phyloP scores from a whole-genome alignment of 202 grass and related monocot species.

The Musa balbisiana region DNA sequence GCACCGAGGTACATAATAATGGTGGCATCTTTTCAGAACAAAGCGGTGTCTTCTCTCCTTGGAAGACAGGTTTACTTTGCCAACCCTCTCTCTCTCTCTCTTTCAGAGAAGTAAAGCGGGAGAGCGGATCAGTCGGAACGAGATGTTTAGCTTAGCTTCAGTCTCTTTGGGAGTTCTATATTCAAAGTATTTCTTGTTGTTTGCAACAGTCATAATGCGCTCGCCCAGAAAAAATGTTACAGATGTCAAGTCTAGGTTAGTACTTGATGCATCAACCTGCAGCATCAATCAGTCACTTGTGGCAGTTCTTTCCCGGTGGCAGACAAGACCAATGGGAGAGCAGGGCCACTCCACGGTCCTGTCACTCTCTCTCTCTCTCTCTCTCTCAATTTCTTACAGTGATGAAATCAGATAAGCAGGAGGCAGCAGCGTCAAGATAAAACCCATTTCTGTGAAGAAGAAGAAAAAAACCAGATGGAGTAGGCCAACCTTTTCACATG shows the following conservation, averaged over 20 bases:
- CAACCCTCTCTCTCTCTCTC: too few relatives aligned
- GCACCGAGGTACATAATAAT: slow-evolving; percentile 1
- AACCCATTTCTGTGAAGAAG: neutral
- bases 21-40: slow-evolving; percentile 18
- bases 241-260: neutral
- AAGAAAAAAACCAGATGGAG: neutral
- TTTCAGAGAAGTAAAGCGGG: neutral
- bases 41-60: slow-evolving; percentile 5
- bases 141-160: neutral
- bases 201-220: neutral
- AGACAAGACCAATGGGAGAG: slow-evolving; percentile 5
- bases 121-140: neutral
- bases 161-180: neutral
- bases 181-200: slow-evolving; percentile 1
- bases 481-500: neutral
- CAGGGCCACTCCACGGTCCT: too few relatives aligned
- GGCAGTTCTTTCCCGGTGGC: neutral
- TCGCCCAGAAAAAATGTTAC: neutral
- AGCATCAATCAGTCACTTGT: slow-evolving; percentile 8
- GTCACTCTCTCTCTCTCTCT: too few relatives aligned
- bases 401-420: too few relatives aligned
- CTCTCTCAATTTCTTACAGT: too few relatives aligned
- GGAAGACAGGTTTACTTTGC: neutral
- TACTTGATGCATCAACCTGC: neutral
- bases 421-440: too few relatives aligned